Evolutionary conservation across 306 rosid genomes (phyloP), one percentile per base, ranked within the genome.

Genomic region (Vigna reflexopilosa): DNA sequence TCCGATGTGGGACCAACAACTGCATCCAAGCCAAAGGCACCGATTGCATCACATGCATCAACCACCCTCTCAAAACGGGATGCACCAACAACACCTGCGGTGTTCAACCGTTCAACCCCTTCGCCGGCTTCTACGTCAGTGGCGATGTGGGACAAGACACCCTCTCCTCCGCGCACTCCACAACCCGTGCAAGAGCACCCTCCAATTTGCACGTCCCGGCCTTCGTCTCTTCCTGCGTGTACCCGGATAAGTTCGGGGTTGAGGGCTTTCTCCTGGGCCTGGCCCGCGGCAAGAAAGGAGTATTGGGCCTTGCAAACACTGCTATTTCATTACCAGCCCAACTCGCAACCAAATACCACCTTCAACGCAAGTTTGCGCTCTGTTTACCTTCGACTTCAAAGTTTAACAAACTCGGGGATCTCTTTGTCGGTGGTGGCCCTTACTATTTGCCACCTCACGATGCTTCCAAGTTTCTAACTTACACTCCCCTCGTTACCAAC

Each of bases 301-400:
- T 84, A 0, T 22, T 84, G 10, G 88, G 90, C n/a, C 86, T 87
- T 28, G 88, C 86, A 4, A 65, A 74, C 7, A 57, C 78, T 0
- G 52, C 73, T 22, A 34, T 79, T 30, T 47, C 85, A 2, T 24
- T 79, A 6, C 83, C 83, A 24, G 47, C 63, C 3, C 82, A 81
- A 32, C 71, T 87, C 13, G 62, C 86, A 9, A 15, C 2, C 0
- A 49, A 24, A 8, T 67, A 20, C 15, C 78, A 78, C 1, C 55
- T 79, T 10, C 20, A 67, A 1, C 75, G 13, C 2, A 80, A 87
- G 67, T 82, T 85, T 72, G 58, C 85, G 0, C 67, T 87, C 13
- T 87, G 90, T 77, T 32, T 85, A 10, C 88, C 88, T 48, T 80
- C 82, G 1, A 7, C 32, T 20, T 73, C 57, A 4, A 62, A 45